These are phyloP conservation scores for Parathielavia appendiculata DNA, from an alignment of 495 filamentous ascomycete genomes.

Conservation along the genomic window DNA sequence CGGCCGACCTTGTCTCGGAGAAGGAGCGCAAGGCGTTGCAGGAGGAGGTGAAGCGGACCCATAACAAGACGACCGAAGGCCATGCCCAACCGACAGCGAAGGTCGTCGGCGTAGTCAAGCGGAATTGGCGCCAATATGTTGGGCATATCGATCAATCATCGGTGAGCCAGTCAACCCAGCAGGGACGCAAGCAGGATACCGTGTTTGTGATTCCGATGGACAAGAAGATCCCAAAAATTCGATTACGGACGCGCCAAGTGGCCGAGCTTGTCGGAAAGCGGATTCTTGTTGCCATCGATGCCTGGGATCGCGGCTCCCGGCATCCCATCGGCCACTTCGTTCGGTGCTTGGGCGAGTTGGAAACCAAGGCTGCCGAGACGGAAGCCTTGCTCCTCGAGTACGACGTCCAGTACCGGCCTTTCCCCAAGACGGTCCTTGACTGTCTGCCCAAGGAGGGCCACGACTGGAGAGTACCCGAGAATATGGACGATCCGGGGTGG, in stretches of 20 bases:
- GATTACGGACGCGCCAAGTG: conserved; percentile 84
- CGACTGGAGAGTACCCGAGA: conserved; percentile 82
- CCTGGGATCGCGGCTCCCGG: conserved; percentile 87
- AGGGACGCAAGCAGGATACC: conserved; percentile 78
- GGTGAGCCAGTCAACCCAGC: conserved; percentile 60
- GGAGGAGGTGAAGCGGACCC: conserved; percentile 82
- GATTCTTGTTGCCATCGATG: conserved; percentile 90
- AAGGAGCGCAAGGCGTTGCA: conserved; percentile 79
- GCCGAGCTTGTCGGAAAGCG: conserved; percentile 82
- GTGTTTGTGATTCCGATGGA: conserved; percentile 97
- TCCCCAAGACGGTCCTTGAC: conserved; percentile 89
- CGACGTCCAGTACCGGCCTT: conserved; percentile 96
- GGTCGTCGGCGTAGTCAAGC: conserved; percentile 86
- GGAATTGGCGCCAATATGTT: conserved; percentile 97
- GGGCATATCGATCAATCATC: conserved; percentile 88
- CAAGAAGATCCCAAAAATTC: conserved; percentile 92
- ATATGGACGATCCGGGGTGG: conserved; percentile 77
- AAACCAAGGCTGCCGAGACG: conserved; percentile 93
- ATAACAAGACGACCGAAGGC: conserved; percentile 72
- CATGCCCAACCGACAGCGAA: conserved; percentile 83
- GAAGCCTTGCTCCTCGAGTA: conserved; percentile 92
- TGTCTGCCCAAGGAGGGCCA: conserved; percentile 90
- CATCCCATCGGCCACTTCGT: conserved; percentile 94
- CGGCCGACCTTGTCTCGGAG: conserved; percentile 70
- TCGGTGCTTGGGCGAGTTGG: conserved; percentile 83